These are phyloP conservation scores for Geranium brycei DNA, from an alignment of 345 rosid species.

Conservation along the genomic window DNA sequence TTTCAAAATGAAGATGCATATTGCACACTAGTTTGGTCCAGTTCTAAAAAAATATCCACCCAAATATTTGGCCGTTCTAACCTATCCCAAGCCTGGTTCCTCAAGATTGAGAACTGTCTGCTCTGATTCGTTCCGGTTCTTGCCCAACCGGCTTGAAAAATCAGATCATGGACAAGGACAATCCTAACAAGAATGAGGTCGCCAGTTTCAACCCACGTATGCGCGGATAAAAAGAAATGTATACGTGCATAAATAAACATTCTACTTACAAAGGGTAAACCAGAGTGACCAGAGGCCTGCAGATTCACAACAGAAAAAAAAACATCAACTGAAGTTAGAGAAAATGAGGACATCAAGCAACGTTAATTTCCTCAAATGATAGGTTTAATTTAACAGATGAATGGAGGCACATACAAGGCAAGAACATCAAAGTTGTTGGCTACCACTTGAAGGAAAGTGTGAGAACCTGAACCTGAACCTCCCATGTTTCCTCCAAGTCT, in stretches of 20 bases:
- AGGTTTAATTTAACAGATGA: not conserved
- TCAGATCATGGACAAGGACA: too few relatives aligned
- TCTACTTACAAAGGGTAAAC: conserved; percentile 66
- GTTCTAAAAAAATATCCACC: too few relatives aligned
- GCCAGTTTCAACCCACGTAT: too few relatives aligned
- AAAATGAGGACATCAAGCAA: not conserved
- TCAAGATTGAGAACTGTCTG: too few relatives aligned
- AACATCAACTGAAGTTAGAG: not conserved
- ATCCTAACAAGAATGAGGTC: too few relatives aligned
- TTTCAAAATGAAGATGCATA: too few relatives aligned
- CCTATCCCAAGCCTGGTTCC: too few relatives aligned
- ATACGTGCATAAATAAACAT: not conserved
- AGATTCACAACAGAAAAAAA: conserved; percentile 5
- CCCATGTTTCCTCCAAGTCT: conserved; percentile 8
- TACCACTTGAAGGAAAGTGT: conserved; percentile 48
- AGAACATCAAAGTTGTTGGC: conserved; percentile 68
- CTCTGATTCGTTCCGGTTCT: too few relatives aligned
- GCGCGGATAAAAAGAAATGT: too few relatives aligned
- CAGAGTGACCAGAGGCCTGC: conserved; percentile 68
- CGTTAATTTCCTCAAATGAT: not conserved
- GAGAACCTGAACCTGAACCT: conserved; percentile 47
- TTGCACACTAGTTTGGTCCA: too few relatives aligned
- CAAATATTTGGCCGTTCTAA: too few relatives aligned
- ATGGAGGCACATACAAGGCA: conserved; percentile 35
- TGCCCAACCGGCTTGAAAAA: too few relatives aligned